These are phyloP conservation scores for Plasmodium gallinaceum DNA, from an alignment of 169 alveolate genomes.

Conservation along the genomic window DNA sequence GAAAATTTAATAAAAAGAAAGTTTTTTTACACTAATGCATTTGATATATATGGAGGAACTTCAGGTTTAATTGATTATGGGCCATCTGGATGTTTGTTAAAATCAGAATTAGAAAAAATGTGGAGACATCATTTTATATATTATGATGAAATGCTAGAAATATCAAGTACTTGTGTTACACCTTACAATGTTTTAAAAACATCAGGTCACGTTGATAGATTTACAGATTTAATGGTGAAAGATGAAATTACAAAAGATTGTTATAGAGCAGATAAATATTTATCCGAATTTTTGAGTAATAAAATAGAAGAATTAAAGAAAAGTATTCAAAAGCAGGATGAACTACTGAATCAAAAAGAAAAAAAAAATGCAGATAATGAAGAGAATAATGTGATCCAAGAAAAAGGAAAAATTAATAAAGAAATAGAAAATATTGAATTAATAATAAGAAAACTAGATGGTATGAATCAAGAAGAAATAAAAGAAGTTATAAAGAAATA, in stretches of 20 bases:
- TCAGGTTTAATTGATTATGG: constrained; percentile 98
- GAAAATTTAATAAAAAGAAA: constrained; percentile 94
- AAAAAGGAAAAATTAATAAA: constrained; percentile 21
- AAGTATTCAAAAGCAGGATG: background rate
- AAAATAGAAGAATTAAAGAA: constrained; percentile 18
- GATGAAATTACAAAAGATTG: constrained; percentile 91
- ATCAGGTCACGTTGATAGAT: constrained; percentile 97
- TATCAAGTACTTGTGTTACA: constrained; percentile 92
- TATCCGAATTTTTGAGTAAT: constrained; percentile 75
- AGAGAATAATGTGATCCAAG: constrained; percentile 23
- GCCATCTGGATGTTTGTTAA: constrained; percentile 97
- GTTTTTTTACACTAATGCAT: constrained; percentile 94
- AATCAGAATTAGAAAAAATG: constrained; percentile 93
- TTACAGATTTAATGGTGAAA: constrained; percentile 97
- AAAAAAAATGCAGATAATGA: background rate
- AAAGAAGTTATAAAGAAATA: constrained; percentile 87
- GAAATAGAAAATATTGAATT: constrained; percentile 82
- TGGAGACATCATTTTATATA: constrained; percentile 98
- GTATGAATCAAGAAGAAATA: constrained; percentile 89
- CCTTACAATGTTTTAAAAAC: constrained; percentile 96
- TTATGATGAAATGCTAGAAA: constrained; percentile 97
- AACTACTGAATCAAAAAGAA: background rate
- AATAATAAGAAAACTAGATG: constrained; percentile 87
- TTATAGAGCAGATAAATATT: constrained; percentile 92
- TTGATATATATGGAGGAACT: constrained; percentile 96